These are phyloP conservation scores for Pythium pyrilobum DNA, from an alignment of 352 stramenopile species.

Conservation along the genomic window DNA sequence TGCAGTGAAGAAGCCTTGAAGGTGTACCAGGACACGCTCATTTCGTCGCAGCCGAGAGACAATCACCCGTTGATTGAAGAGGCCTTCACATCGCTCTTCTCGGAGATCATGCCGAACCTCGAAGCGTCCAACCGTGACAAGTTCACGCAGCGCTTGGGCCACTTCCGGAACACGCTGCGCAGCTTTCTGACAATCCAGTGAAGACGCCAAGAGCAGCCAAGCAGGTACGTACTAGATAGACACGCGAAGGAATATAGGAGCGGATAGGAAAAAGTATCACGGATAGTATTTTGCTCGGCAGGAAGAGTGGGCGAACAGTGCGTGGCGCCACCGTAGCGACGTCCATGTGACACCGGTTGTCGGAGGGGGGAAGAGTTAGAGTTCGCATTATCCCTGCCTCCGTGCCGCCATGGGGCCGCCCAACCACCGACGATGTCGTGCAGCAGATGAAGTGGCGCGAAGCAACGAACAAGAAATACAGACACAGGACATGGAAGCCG, in stretches of 20 bases:
- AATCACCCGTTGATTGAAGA: conserved; percentile 94
- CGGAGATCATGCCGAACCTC: conserved; percentile 93
- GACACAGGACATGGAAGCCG: conserved; percentile 8
- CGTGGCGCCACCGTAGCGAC: too few species aligned
- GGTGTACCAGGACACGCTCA: conserved; percentile 94
- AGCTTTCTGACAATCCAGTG: conserved; percentile 91
- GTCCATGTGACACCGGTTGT: too few species aligned
- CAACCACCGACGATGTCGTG: background rate
- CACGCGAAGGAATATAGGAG: too few species aligned
- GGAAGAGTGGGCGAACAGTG: background rate
- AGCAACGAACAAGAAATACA: conserved; percentile 9
- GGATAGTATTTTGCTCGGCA: conserved; percentile 8
- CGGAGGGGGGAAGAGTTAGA: background rate
- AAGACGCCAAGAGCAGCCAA: background rate
- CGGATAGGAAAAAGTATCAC: conserved; percentile 3
- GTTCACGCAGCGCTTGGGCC: conserved; percentile 96
- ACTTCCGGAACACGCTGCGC: conserved; percentile 94
- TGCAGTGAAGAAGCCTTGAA: conserved; percentile 91
- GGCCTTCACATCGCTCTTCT: conserved; percentile 94
- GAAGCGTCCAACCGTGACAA: conserved; percentile 97
- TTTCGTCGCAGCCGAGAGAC: conserved; percentile 89
- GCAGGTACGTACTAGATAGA: conserved; percentile 9
- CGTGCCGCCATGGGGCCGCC: background rate
- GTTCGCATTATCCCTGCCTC: background rate
- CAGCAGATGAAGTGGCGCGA: background rate